Conservation (phyloP, 768 basidiomycete genomes). For the Polyporus arcularius region DNA sequence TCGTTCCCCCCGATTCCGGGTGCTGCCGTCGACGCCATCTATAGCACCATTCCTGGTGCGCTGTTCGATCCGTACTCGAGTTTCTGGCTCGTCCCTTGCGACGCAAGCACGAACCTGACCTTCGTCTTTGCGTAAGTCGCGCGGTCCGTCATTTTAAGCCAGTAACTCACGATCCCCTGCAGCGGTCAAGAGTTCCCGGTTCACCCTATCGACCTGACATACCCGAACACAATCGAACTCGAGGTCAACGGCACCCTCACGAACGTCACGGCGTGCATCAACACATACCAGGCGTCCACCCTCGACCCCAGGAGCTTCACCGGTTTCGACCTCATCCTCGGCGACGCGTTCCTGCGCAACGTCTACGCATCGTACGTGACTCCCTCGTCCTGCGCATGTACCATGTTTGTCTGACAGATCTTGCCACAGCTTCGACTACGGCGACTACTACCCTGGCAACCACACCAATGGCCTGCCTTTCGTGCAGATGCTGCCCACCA, state of each 20-base stretch:
- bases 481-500: constrained; percentile 34
- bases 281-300: constrained; percentile 27
- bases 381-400: neutral
- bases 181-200: constrained; percentile 42
- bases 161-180: neutral
- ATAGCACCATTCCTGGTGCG: constrained; percentile 31
- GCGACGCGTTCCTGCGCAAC: constrained; percentile 37
- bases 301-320: constrained; percentile 15
- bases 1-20: constrained; percentile 29
- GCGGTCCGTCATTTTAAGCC: too few species aligned
- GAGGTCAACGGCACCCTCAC: constrained; percentile 1
- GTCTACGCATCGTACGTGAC: constrained; percentile 34
- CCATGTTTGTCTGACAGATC: neutral
- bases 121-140: constrained; percentile 33
- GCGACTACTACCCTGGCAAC: constrained; percentile 14
- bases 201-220: constrained; percentile 36
- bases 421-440: constrained; percentile 26
- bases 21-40: constrained; percentile 32
- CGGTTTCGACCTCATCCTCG: constrained; percentile 33
- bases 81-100: constrained; percentile 34
- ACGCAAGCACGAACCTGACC: constrained; percentile 26
- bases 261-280: constrained; percentile 30
- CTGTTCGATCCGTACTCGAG: constrained; percentile 16
- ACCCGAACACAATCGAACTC: constrained; percentile 21
- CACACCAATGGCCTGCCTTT: constrained; percentile 28